These are phyloP conservation scores for Lactarius sanguifluus DNA, from an alignment of 768 basidiomycete species.

Conservation along the genomic window DNA sequence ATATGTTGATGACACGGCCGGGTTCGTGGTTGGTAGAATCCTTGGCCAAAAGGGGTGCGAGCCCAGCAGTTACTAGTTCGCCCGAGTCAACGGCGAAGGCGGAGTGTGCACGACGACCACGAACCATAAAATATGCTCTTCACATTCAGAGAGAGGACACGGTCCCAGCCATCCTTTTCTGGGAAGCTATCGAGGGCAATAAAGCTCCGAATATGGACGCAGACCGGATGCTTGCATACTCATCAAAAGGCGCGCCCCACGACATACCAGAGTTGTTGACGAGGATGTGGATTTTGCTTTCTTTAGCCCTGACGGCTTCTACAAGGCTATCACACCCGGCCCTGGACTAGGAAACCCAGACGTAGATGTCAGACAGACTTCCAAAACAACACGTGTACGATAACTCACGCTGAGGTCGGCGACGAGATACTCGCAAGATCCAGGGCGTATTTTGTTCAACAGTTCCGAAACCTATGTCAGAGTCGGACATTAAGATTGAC, in stretches of 20 bases:
- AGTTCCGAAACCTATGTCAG: constrained; percentile 41
- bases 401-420: constrained; percentile 68
- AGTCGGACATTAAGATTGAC: constrained; percentile 41
- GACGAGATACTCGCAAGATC: constrained; percentile 68
- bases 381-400: not conserved
- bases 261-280: constrained; percentile 82
- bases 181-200: constrained; percentile 47
- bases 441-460: constrained; percentile 59
- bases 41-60: constrained; percentile 66
- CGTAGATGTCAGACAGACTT: not conserved
- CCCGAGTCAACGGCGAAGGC: constrained; percentile 1
- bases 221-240: constrained; percentile 33
- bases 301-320: constrained; percentile 63
- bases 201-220: not conserved
- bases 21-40: constrained; percentile 63
- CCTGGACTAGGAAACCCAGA: constrained; percentile 50
- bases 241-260: constrained; percentile 70
- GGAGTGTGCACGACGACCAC: constrained; percentile 30
- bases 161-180: constrained; percentile 85
- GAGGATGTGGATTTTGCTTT: constrained; percentile 74
- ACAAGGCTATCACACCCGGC: constrained; percentile 77
- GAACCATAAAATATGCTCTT: constrained; percentile 81
- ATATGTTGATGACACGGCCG: constrained; percentile 79
- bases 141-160: constrained; percentile 78
- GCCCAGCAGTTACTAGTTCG: constrained; percentile 55